Percentiles rank a stretch among this genome's conserved stretches.
Evolutionary conservation across 768 basidiomycete species (phyloP).

Genomic region (Podaxis sp.): DNA sequence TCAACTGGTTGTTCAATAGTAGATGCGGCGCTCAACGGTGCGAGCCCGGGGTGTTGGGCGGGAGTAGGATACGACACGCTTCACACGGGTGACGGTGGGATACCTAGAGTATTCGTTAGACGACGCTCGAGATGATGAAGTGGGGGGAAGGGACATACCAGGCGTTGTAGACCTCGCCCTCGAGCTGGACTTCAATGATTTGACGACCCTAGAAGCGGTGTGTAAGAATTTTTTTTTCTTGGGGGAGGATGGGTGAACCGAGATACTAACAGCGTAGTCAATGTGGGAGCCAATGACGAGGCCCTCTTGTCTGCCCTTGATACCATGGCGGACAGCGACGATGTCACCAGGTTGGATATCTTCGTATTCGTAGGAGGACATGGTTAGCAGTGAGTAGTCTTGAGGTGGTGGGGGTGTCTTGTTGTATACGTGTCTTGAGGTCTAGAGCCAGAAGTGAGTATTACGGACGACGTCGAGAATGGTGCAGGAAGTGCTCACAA

Average conservation of each 20-base stretch:
- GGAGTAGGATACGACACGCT: constrained; percentile 64
- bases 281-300: constrained; percentile 75
- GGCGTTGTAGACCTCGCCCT: constrained; percentile 67
- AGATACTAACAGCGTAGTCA: constrained; percentile 61
- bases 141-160: constrained; percentile 38
- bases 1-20: constrained; percentile 52
- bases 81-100: constrained; percentile 77
- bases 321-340: constrained; percentile 70
- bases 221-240: constrained; percentile 8
- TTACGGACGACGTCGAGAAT: constrained; percentile 5
- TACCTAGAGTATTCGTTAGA: constrained; percentile 43
- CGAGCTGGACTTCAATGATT: constrained; percentile 80
- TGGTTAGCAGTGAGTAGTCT: constrained; percentile 14
- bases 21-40: constrained; percentile 73
- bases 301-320: constrained; percentile 69
- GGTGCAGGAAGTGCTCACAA: constrained; percentile 1
- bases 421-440: neutral
- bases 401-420: constrained; percentile 5
- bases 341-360: constrained; percentile 71
- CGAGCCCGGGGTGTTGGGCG: constrained; percentile 41
- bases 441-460: constrained; percentile 8
- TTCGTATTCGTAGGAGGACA: constrained; percentile 20
- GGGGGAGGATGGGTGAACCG: neutral
- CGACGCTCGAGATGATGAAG: neutral
- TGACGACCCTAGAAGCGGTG: constrained; percentile 62